These are phyloP conservation scores for Ophiocordyceps camponoti-saundersi DNA, from an alignment of 2,329 filamentous ascomycete genomes.

Conservation along the genomic window DNA sequence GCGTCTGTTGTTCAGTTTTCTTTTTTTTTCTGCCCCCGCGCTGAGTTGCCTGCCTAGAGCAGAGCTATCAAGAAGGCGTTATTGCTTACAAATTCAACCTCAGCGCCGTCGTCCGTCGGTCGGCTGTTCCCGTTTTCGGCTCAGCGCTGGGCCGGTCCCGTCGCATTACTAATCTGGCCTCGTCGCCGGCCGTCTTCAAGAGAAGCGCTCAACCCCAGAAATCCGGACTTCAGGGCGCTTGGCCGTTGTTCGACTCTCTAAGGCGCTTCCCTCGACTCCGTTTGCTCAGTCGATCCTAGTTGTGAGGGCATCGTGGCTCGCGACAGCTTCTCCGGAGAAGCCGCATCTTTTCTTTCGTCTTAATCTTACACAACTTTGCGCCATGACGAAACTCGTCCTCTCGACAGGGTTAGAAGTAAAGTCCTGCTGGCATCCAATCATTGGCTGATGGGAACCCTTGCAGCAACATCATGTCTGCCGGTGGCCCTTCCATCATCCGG, in stretches of 20 bases:
- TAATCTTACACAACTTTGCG: conserved; percentile 3
- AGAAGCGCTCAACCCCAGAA: background rate
- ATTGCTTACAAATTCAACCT: background rate
- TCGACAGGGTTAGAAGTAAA: conserved; percentile 56
- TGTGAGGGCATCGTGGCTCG: background rate
- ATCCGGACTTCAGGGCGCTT: background rate
- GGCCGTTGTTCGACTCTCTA: background rate
- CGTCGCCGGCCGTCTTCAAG: background rate
- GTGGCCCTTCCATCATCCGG: conserved; percentile 69
- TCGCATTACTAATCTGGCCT: background rate
- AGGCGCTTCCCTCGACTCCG: background rate
- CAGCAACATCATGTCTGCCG: conserved; percentile 71
- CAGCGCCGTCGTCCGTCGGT: background rate
- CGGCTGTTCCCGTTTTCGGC: background rate
- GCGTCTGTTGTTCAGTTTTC: background rate
- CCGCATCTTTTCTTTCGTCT: background rate
- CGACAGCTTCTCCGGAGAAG: background rate
- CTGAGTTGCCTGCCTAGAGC: too few relatives aligned
- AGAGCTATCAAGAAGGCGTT: background rate
- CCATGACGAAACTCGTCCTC: conserved; percentile 63
- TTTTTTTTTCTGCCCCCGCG: background rate
- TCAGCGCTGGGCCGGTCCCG: background rate
- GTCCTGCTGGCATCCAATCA: background rate
- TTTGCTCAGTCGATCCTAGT: background rate
- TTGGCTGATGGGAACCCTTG: conserved; percentile 1